Conservation (phyloP, 345 rosid genomes). For the Linum trigynum region DNA sequence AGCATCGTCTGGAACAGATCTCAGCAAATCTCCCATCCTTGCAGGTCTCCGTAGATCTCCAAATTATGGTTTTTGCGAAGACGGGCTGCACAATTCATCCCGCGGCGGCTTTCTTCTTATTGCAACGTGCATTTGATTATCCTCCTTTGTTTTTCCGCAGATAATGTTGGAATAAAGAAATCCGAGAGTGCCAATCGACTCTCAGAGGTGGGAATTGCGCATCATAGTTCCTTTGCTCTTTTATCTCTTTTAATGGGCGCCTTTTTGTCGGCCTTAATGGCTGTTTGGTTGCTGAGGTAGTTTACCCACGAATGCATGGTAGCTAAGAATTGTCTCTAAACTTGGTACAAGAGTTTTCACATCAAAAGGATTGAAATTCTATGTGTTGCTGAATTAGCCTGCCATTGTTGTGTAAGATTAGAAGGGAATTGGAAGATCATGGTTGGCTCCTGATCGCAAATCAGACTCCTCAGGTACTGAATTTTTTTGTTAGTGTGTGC, state of each 20-base stretch:
- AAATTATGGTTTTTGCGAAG: background rate
- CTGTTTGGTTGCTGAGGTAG: background rate
- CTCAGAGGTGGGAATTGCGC: constrained; percentile 45
- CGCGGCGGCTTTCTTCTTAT: background rate
- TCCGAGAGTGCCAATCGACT: constrained; percentile 77
- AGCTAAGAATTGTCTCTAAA: background rate
- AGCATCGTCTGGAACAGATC: constrained; percentile 78
- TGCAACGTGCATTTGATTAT: background rate
- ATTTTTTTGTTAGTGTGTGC: constrained; percentile 18
- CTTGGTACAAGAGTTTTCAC: background rate
- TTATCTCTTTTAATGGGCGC: background rate
- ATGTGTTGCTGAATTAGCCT: background rate
- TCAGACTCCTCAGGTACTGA: background rate
- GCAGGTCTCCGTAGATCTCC: constrained; percentile 33
- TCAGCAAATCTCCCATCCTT: constrained; percentile 38
- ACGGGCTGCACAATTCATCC: background rate
- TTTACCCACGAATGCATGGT: background rate
- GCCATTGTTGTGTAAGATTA: background rate
- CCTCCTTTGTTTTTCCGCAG: constrained; percentile 20
- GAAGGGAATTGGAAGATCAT: background rate
- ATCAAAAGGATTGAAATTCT: background rate
- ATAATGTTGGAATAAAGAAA: constrained; percentile 48
- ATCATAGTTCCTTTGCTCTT: background rate
- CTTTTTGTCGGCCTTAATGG: background rate
- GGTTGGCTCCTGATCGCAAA: background rate